A percentile compares a stretch with the other conserved stretches of the same genome.
Conservation (phyloP, 1,139 yeast genomes). For the Geotrichum fermentans region DNA sequence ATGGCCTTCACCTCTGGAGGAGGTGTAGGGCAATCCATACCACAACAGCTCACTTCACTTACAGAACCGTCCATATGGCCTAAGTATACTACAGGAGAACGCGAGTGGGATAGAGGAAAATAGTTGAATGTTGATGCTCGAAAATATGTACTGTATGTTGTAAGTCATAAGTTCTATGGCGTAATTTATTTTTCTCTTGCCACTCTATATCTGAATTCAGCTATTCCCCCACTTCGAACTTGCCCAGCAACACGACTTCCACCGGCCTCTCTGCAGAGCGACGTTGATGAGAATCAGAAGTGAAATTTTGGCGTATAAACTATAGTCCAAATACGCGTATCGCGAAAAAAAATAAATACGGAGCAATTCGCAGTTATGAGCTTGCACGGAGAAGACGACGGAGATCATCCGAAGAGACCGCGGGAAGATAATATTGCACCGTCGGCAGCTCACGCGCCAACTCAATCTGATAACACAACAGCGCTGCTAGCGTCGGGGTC, state of each 20-base stretch:
- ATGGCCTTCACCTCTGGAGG: background rate
- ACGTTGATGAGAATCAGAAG: too few relatives aligned
- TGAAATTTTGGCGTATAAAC: too few relatives aligned
- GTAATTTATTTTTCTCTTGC: background rate
- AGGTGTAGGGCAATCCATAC: background rate
- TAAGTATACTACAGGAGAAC: slow-evolving; percentile 6
- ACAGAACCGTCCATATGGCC: too few relatives aligned
- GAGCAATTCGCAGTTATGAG: background rate
- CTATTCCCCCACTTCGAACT: too few relatives aligned
- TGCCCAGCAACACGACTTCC: too few relatives aligned
- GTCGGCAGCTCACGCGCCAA: slow-evolving; percentile 5
- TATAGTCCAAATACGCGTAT: too few relatives aligned
- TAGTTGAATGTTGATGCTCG: background rate
- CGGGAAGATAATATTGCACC: slow-evolving; percentile 16
- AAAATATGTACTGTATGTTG: background rate
- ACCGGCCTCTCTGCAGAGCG: too few relatives aligned
- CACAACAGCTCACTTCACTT: too few relatives aligned
- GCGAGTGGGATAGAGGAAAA: slow-evolving; percentile 15
- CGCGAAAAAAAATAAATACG: too few relatives aligned
- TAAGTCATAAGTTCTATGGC: background rate
- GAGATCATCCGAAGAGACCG: slow-evolving; percentile 9
- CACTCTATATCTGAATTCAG: too few relatives aligned
- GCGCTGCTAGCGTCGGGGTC: background rate
- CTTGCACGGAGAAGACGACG: background rate
- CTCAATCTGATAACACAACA: background rate